Evolutionary conservation across 495 filamentous ascomycete species (phyloP).

Genomic region (Penicillium steckii): DNA sequence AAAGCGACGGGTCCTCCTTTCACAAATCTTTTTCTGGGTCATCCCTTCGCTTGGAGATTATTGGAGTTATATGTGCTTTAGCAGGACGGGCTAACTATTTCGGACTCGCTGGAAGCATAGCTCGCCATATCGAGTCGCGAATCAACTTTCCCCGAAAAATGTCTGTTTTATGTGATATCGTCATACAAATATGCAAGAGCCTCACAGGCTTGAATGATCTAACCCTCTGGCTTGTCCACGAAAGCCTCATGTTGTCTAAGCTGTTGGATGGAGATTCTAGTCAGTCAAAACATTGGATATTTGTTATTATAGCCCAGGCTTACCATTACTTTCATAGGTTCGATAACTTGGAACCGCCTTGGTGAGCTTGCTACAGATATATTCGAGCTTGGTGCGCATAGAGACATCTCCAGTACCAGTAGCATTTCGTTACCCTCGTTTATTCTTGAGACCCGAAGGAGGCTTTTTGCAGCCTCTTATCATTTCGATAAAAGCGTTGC

Average conservation of each 20-base stretch:
- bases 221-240: slow-evolving; percentile 30
- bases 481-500: slow-evolving; percentile 49
- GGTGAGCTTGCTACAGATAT: slow-evolving; percentile 36
- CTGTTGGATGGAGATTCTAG: slow-evolving; percentile 28
- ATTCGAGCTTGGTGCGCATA: slow-evolving; percentile 56
- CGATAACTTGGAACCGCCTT: slow-evolving; percentile 27
- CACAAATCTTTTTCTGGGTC: slow-evolving; percentile 24
- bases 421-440: slow-evolving; percentile 38
- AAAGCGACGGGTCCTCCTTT: slow-evolving; percentile 18
- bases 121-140: slow-evolving; percentile 3
- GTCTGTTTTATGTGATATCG: slow-evolving; percentile 25
- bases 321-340: slow-evolving; percentile 16
- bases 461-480: slow-evolving; percentile 49
- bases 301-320: neutral
- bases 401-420: slow-evolving; percentile 38
- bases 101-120: slow-evolving; percentile 20
- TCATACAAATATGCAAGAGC: slow-evolving; percentile 29
- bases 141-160: slow-evolving; percentile 26
- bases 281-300: slow-evolving; percentile 10
- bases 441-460: slow-evolving; percentile 43
- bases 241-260: slow-evolving; percentile 26
- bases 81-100: slow-evolving; percentile 28
- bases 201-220: slow-evolving; percentile 33
- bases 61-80: slow-evolving; percentile 27
- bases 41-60: slow-evolving; percentile 29